Evolutionary conservation across 371 early-diverging fungal species (phyloP), one percentile per base, ranked within the genome.

Genomic region (Umbelopsis sp.): DNA sequence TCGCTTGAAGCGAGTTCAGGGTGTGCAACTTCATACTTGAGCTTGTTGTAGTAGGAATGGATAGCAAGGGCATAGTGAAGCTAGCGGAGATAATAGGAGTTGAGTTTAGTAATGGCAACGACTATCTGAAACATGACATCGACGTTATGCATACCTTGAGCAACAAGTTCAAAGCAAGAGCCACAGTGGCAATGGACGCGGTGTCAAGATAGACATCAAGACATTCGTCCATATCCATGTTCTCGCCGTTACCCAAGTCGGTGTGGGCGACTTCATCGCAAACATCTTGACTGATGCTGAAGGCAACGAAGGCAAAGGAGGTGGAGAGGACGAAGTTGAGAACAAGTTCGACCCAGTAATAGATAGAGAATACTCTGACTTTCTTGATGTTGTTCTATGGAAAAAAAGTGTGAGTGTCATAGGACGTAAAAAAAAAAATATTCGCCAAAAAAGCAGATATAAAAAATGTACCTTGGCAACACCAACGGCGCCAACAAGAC

Each of bases 61-160:
- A 81, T 78, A 48, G 82, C 82, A 53, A 81, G 75, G 22, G 80
- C 82, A 68, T 75, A 81, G 44, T 81, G 82, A 68, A 81, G 73
- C 75, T 76, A 69, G 29, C 29, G 44, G 24, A 24, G 67, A 24
- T 8, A 57, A 12, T 37, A 35, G 16, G 35, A 50, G 44, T 37
- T 10, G 35, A 50, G 44, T 37, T 10, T 37, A 24, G 16, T 9
- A 35, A n/a, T 65, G 38, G 50, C 32, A 65, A 24, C 8, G 24
- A 22, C 7, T 10, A 16, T 38, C 41, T 44, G 44, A 46, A 18
- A 18, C 18, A 51, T 32, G 10, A 16, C 32, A 57, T 10, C 14
- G 4, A 35, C 12, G 29, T 37, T 29, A 53, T 35, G 50, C 32
- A 35, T 72, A 77, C 74, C 72, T 81, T 79, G 67, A 81, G 67